These are phyloP conservation scores for Sclerotinia borealis DNA, from an alignment of 2,329 filamentous ascomycete species.

Conservation along the genomic window DNA sequence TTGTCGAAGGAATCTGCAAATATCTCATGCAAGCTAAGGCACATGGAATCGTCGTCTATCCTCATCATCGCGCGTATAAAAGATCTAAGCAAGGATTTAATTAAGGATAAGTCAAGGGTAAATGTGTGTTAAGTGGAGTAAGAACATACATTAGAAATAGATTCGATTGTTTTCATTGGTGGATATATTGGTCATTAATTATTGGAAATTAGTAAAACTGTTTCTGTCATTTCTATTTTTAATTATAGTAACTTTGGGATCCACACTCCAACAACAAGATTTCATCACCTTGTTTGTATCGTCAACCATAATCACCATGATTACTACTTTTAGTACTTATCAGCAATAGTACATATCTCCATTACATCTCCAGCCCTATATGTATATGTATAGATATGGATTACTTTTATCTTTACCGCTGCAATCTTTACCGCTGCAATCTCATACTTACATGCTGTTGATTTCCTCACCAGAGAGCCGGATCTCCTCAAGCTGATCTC, in stretches of 20 bases:
- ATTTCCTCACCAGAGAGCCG: slow-evolving; percentile 6
- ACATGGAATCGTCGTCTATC: not conserved
- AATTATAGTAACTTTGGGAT: not conserved
- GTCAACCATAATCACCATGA: not conserved
- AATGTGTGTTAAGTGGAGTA: not conserved
- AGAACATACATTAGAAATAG: not conserved
- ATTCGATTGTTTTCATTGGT: not conserved
- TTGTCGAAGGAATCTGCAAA: not conserved
- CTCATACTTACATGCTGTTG: not conserved
- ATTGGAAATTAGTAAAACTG: not conserved
- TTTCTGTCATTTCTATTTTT: slow-evolving; percentile 5
- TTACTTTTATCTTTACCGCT: not conserved
- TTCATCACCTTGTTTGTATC: not conserved
- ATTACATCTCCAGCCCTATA: not conserved
- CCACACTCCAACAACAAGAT: slow-evolving; percentile 4
- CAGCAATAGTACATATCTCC: not conserved
- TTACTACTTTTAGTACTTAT: not conserved
- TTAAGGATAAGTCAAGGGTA: not conserved
- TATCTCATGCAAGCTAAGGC: slow-evolving; percentile 2
- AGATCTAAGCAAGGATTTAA: not conserved
- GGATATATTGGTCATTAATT: slow-evolving; percentile 8
- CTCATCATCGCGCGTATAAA: slow-evolving; percentile 1
- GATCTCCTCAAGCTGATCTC: slow-evolving; percentile 1
- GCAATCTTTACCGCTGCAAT: not conserved
- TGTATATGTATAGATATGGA: not conserved